These are phyloP conservation scores for Melastoma candidum DNA, from an alignment of 441 rosid species.

Conservation along the genomic window DNA sequence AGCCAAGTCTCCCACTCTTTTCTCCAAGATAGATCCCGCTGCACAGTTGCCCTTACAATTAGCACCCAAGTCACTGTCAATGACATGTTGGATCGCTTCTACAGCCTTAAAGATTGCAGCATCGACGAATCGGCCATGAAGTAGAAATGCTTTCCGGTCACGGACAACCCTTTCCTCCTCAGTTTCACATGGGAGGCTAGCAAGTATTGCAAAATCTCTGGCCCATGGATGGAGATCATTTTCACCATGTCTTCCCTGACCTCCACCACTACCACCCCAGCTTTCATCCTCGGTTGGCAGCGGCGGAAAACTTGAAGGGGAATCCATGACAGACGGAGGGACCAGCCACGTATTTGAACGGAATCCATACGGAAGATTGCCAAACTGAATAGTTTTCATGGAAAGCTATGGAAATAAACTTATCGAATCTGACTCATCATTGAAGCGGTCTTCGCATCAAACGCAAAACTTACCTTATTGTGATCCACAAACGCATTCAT, in stretches of 20 bases:
- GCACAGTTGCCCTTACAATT: constrained; percentile 13
- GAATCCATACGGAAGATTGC: constrained; percentile 64
- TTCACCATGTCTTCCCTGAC: constrained; percentile 49
- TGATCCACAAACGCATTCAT: constrained; percentile 53
- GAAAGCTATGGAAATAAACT: neutral
- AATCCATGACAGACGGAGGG: constrained; percentile 38
- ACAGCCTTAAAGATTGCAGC: constrained; percentile 49
- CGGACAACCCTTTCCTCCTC: constrained; percentile 60
- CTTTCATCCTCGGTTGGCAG: constrained; percentile 45
- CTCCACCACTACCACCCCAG: constrained; percentile 69
- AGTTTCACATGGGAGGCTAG: constrained; percentile 48
- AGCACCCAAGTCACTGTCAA: constrained; percentile 21
- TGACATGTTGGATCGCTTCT: constrained; percentile 25
- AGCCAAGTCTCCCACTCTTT: constrained; percentile 44
- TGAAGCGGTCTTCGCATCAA: neutral
- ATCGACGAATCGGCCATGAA: constrained; percentile 52
- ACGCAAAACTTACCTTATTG: constrained; percentile 36
- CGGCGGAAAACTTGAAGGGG: constrained; percentile 32
- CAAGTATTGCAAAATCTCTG: constrained; percentile 46
- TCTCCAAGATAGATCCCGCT: constrained; percentile 27
- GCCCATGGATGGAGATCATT: constrained; percentile 58
- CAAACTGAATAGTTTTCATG: constrained; percentile 33
- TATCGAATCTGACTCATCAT: neutral
- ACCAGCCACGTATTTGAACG: constrained; percentile 61
- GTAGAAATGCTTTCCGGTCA: constrained; percentile 55